phyloP scores from a whole-genome alignment of 1,284 basidiomycete genomes.

The Austroboletus novae-zelandiae region DNA sequence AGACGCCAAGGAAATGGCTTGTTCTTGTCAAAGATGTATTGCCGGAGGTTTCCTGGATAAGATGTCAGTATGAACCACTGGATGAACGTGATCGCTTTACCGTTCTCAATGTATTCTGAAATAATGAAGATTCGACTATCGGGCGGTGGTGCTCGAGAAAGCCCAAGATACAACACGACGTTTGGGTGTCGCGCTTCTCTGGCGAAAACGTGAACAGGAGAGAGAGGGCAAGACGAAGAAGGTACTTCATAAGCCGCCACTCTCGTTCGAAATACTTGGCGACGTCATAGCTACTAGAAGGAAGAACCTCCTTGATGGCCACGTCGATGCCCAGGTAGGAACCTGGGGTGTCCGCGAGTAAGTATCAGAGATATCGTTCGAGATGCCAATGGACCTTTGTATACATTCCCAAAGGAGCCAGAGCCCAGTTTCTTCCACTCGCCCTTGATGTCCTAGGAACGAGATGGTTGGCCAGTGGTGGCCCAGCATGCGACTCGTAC shows the following conservation, averaged over 20 bases:
- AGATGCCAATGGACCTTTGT: conserved; percentile 59
- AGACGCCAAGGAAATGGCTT: conserved; percentile 88
- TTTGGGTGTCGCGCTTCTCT: conserved; percentile 88
- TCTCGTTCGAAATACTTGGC: conserved; percentile 98
- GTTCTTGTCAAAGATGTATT: conserved; percentile 78
- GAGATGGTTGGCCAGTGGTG: conserved; percentile 4
- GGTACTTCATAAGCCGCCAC: conserved; percentile 90
- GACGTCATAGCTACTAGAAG: conserved; percentile 88
- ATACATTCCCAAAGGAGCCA: conserved; percentile 92
- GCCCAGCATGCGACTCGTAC: conserved; percentile 18
- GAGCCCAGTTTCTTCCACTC: conserved; percentile 86
- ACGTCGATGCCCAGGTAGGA: conserved; percentile 93
- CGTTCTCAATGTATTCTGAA: conserved; percentile 85
- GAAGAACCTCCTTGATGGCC: conserved; percentile 93
- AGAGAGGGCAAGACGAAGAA: neutral
- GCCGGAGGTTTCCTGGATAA: conserved; percentile 69
- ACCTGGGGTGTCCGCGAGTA: conserved; percentile 43
- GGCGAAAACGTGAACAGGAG: conserved; percentile 7
- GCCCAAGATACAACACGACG: conserved; percentile 91
- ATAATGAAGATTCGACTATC: conserved; percentile 87
- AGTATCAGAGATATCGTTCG: neutral
- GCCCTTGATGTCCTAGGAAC: conserved; percentile 77
- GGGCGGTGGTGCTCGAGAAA: conserved; percentile 81
- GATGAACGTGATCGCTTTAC: conserved; percentile 25
- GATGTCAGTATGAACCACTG: conserved; percentile 6